A percentile compares a stretch with the other conserved stretches of the same genome.
These are phyloP conservation scores for Hyaloperonospora arabidopsidis DNA, from an alignment of 352 stramenopile species.

Conservation along the genomic window DNA sequence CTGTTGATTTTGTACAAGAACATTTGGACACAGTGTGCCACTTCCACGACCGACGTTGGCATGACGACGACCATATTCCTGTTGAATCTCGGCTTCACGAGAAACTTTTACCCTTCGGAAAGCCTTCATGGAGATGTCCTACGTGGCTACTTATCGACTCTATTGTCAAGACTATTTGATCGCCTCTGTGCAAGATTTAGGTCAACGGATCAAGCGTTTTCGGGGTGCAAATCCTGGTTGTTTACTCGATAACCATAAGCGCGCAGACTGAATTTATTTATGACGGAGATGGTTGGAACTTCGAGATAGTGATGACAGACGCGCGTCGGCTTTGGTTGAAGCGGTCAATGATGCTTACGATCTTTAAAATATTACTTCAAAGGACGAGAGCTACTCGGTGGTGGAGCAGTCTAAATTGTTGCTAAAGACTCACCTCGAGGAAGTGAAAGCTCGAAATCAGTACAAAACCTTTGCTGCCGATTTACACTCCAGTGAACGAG, in stretches of 20 bases:
- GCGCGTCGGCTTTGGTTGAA: background rate
- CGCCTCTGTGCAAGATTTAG: background rate
- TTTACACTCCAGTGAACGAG: conserved; percentile 8
- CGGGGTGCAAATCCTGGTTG: conserved; percentile 10
- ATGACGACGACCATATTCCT: conserved; percentile 15
- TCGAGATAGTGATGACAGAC: background rate
- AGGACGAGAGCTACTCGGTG: background rate
- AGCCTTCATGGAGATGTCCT: conserved; percentile 4
- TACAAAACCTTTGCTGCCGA: conserved; percentile 14
- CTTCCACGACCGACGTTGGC: conserved; percentile 11
- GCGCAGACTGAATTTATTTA: conserved; percentile 12
- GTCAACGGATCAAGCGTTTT: conserved; percentile 6
- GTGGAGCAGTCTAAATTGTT: conserved; percentile 2
- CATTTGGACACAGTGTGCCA: conserved; percentile 6
- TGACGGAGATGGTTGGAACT: conserved; percentile 4
- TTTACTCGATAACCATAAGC: conserved; percentile 16
- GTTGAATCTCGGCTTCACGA: conserved; percentile 4
- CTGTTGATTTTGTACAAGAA: conserved; percentile 7
- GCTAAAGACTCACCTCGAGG: background rate
- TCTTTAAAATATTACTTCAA: conserved; percentile 2
- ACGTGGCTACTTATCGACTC: conserved; percentile 4
- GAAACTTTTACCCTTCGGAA: conserved; percentile 1
- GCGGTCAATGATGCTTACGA: conserved; percentile 9
- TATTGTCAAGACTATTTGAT: background rate
- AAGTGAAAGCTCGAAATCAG: conserved; percentile 7